Evolutionary conservation across 2,329 filamentous ascomycete species (phyloP).

Genomic region (Orbilia quercus): DNA sequence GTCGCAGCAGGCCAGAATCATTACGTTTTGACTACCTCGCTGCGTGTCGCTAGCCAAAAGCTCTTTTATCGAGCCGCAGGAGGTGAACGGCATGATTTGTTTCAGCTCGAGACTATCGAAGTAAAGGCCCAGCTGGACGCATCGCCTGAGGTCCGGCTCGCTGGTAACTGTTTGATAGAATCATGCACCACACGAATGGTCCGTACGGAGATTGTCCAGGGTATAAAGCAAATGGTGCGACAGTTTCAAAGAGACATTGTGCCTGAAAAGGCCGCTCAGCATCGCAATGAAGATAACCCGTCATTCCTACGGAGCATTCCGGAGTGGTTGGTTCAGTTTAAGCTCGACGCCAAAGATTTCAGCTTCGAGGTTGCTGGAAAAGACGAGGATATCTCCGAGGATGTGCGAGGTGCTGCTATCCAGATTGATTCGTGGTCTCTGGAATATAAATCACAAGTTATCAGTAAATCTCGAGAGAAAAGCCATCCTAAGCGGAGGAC

Average conservation of each 20-base stretch:
- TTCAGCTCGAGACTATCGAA: conserved; percentile 88
- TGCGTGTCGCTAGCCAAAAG: conserved; percentile 84
- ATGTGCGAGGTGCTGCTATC: conserved; percentile 83
- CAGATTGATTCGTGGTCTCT: conserved; percentile 88
- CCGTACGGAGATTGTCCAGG: conserved; percentile 89
- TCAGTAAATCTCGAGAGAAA: conserved; percentile 71
- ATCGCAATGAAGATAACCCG: conserved; percentile 70
- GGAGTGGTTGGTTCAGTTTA: conserved; percentile 83
- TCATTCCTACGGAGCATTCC: conserved; percentile 79
- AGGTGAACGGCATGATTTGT: conserved; percentile 83
- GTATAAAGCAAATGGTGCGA: conserved; percentile 87
- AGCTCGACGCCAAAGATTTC: conserved; percentile 87
- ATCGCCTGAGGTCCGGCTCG: conserved; percentile 84
- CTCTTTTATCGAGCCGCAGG: conserved; percentile 93
- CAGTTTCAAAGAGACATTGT: conserved; percentile 80
- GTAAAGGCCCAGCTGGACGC: conserved; percentile 86
- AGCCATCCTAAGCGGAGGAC: conserved; percentile 74
- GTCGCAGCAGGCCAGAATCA: conserved; percentile 83
- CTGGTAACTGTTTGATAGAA: conserved; percentile 81
- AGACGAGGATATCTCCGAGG: conserved; percentile 82
- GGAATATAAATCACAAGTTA: conserved; percentile 85
- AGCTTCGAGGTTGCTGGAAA: conserved; percentile 90
- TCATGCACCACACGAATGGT: conserved; percentile 91
- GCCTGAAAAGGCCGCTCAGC: conserved; percentile 69
- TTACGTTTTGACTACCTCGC: conserved; percentile 84